These are phyloP conservation scores for Ogataea kodamae DNA, from an alignment of 805 yeast genomes.

Conservation along the genomic window DNA sequence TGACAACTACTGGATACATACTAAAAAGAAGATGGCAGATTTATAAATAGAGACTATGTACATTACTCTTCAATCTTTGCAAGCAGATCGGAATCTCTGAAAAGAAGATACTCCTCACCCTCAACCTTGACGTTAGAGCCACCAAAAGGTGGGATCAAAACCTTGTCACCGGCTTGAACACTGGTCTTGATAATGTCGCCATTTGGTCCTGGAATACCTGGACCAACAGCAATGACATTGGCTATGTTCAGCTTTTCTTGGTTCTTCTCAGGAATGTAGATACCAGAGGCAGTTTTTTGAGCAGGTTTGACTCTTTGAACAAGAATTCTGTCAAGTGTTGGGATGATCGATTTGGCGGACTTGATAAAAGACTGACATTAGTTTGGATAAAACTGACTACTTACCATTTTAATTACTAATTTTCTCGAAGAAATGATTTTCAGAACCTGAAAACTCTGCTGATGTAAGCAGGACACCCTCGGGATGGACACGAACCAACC, in stretches of 20 bases:
- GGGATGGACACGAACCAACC: constrained; percentile 8
- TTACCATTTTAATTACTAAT: constrained; percentile 13
- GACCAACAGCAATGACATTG: constrained; percentile 91
- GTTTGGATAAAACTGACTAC: constrained; percentile 4
- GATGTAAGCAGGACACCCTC: too few relatives aligned
- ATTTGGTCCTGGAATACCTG: constrained; percentile 64
- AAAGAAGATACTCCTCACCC: constrained; percentile 51
- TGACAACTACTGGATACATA: constrained; percentile 58
- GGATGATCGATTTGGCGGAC: constrained; percentile 83
- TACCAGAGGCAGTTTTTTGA: constrained; percentile 88
- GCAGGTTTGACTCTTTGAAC: constrained; percentile 95
- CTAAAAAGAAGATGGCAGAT: constrained; percentile 11
- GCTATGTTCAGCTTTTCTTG: constrained; percentile 93
- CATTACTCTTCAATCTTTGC: constrained; percentile 73
- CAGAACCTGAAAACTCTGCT: too few relatives aligned
- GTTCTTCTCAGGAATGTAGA: constrained; percentile 93
- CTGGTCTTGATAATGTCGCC: constrained; percentile 72
- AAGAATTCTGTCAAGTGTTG: constrained; percentile 92
- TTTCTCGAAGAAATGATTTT: constrained; percentile 12
- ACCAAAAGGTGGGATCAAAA: constrained; percentile 90
- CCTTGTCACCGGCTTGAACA: constrained; percentile 89
- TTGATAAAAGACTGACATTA: constrained; percentile 52
- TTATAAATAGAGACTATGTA: constrained; percentile 2
- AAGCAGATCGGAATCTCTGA: constrained; percentile 91
- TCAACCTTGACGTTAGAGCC: constrained; percentile 87